Evolutionary conservation across 352 stramenopile genomes (phyloP).

Genomic region (Phytophthora pistaciae): DNA sequence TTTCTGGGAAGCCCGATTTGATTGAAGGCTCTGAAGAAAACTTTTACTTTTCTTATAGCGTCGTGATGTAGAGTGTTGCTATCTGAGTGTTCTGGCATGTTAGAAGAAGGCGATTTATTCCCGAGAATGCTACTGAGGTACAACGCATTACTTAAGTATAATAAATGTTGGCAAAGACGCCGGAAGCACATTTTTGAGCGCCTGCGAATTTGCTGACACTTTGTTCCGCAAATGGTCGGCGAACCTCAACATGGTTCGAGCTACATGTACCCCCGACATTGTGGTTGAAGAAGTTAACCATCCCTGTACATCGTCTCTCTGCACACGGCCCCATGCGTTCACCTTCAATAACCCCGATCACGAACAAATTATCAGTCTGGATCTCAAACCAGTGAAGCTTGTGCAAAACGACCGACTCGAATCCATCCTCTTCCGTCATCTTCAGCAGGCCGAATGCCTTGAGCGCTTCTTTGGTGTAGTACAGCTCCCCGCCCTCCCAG

Average conservation of each 20-base stretch:
- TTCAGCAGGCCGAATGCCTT: constrained; percentile 33
- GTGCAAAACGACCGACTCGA: constrained; percentile 8
- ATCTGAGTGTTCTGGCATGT: too few species aligned
- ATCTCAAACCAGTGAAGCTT: constrained; percentile 18
- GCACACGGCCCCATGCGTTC: constrained; percentile 7
- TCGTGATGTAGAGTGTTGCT: too few species aligned
- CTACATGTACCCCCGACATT: constrained; percentile 7
- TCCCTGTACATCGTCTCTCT: constrained; percentile 4
- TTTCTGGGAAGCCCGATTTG: too few species aligned
- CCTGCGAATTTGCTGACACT: not conserved
- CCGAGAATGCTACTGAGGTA: too few species aligned
- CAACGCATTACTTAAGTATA: too few species aligned
- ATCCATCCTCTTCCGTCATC: constrained; percentile 14
- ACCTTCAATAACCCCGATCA: constrained; percentile 11
- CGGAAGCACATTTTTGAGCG: not conserved
- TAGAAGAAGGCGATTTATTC: too few species aligned
- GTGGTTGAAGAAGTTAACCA: constrained; percentile 19
- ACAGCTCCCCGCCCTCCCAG: constrained; percentile 17
- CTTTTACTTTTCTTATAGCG: too few species aligned
- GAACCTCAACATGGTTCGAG: constrained; percentile 4
- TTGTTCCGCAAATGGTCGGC: not conserved
- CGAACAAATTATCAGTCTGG: constrained; percentile 11
- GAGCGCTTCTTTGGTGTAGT: constrained; percentile 19
- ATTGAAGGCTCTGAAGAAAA: too few species aligned
- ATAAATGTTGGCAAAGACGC: too few species aligned